phyloP scores from a whole-genome alignment of 495 filamentous ascomycete species.

The Apodospora peruviana region DNA sequence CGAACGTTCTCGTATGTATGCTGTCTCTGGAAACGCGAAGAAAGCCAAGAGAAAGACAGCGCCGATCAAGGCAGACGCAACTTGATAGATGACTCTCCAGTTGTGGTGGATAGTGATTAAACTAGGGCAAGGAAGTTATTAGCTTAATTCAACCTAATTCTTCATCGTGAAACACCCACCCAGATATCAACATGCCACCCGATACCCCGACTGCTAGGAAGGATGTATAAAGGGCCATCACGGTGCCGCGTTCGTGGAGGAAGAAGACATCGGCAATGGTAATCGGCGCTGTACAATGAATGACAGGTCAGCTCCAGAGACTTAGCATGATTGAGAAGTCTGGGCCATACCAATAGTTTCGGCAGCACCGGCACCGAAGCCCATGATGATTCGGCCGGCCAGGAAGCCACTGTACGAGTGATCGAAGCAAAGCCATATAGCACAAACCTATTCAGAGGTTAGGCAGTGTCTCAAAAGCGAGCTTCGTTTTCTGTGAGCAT shows the following conservation, averaged over 20 bases:
- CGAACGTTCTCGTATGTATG: conserved; percentile 24
- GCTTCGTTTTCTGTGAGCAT: not conserved
- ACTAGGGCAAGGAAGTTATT: conserved; percentile 11
- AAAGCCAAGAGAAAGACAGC: conserved; percentile 37
- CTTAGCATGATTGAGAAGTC: not conserved
- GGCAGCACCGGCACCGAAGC: conserved; percentile 46
- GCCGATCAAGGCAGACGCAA: conserved; percentile 41
- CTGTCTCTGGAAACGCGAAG: conserved; percentile 52
- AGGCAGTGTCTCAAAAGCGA: not conserved
- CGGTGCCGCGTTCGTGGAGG: conserved; percentile 49
- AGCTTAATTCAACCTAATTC: not conserved
- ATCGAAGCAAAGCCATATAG: conserved; percentile 43
- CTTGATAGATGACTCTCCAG: conserved; percentile 49
- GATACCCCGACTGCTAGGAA: conserved; percentile 42
- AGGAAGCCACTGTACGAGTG: conserved; percentile 39
- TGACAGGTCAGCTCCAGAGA: not conserved
- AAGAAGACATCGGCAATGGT: conserved; percentile 55
- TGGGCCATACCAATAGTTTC: conserved; percentile 37
- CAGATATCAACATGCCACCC: conserved; percentile 43
- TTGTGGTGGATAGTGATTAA: conserved; percentile 43
- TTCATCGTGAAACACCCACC: conserved; percentile 12
- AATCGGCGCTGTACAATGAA: conserved; percentile 28
- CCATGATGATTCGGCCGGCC: conserved; percentile 43
- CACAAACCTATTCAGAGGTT: conserved; percentile 15
- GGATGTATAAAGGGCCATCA: conserved; percentile 45